These are phyloP conservation scores for Kodamaea sp. DNA, from an alignment of 1,139 yeast species.

Conservation along the genomic window DNA sequence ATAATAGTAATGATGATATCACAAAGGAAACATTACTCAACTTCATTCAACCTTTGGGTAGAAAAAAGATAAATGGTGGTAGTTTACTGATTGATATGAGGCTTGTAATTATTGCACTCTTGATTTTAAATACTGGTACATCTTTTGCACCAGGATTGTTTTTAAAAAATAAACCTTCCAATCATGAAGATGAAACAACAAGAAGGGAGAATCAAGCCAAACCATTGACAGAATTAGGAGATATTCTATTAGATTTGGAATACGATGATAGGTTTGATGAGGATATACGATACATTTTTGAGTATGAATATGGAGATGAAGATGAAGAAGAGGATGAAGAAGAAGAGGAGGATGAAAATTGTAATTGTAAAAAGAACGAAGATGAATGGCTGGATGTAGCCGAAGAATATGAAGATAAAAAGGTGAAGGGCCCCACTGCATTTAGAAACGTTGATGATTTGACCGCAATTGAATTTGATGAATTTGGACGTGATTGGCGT, in stretches of 20 bases:
- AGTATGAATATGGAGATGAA: constrained; percentile 47
- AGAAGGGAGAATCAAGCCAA: constrained; percentile 22
- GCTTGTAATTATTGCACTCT: constrained; percentile 27
- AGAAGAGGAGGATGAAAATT: constrained; percentile 6
- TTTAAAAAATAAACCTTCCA: constrained; percentile 10
- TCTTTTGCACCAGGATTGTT: constrained; percentile 17
- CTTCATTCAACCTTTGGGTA: constrained; percentile 59
- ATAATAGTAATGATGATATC: constrained; percentile 46
- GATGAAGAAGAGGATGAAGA: constrained; percentile 24
- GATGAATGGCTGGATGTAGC: constrained; percentile 3
- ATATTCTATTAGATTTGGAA: constrained; percentile 52
- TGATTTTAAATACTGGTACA: constrained; percentile 26
- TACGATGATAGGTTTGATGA: constrained; percentile 70
- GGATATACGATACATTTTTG: constrained; percentile 69
- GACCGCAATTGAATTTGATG: constrained; percentile 46
- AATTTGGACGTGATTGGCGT: constrained; percentile 63
- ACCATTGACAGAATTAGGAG: constrained; percentile 45
- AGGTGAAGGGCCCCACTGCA: constrained; percentile 5
- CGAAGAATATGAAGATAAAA: constrained; percentile 6
- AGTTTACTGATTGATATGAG: constrained; percentile 55
- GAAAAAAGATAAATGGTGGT: constrained; percentile 54
- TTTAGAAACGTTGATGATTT: constrained; percentile 13
- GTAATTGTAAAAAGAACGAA: neutral
- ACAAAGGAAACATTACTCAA: constrained; percentile 51
- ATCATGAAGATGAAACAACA: constrained; percentile 14